Conservation (phyloP, 192 early-diverging fungal species). For the Spizellomyces sp. region DNA sequence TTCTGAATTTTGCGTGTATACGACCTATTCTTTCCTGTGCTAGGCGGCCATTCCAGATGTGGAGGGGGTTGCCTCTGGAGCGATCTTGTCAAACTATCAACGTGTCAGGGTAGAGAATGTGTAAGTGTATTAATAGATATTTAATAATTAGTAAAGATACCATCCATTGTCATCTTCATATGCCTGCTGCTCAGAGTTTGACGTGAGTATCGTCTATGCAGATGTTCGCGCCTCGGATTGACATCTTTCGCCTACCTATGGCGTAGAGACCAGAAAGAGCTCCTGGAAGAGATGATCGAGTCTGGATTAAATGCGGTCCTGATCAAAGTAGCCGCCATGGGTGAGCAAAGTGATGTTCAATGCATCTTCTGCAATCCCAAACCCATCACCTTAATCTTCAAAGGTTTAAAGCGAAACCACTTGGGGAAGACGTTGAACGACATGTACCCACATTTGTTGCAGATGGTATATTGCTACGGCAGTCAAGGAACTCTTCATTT, state of each 20-base stretch:
- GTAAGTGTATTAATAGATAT: constrained; percentile 46
- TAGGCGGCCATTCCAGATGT: constrained; percentile 72
- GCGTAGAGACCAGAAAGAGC: constrained; percentile 80
- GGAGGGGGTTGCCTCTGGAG: constrained; percentile 87
- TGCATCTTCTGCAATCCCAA: constrained; percentile 6
- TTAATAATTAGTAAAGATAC: background rate
- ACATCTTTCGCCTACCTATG: constrained; percentile 86
- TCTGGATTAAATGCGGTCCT: constrained; percentile 78
- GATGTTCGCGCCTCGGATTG: constrained; percentile 83
- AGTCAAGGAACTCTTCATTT: background rate
- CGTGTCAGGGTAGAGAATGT: constrained; percentile 95
- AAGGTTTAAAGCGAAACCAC: constrained; percentile 69
- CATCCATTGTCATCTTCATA: background rate
- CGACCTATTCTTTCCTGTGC: background rate
- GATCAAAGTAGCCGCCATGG: constrained; percentile 90
- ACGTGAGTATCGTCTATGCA: constrained; percentile 25
- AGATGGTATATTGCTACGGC: constrained; percentile 50
- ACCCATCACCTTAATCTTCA: background rate
- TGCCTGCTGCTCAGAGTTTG: background rate
- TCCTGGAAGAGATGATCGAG: constrained; percentile 86
- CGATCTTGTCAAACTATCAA: constrained; percentile 97
- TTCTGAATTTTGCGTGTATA: background rate
- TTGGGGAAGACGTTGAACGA: constrained; percentile 78
- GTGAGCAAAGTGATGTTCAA: constrained; percentile 8
- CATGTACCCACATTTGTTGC: constrained; percentile 75